Percentiles rank a stretch among this genome's conserved stretches.
Evolutionary conservation across 768 basidiomycete genomes (phyloP).

Genomic region (Leccinum truebloodii): DNA sequence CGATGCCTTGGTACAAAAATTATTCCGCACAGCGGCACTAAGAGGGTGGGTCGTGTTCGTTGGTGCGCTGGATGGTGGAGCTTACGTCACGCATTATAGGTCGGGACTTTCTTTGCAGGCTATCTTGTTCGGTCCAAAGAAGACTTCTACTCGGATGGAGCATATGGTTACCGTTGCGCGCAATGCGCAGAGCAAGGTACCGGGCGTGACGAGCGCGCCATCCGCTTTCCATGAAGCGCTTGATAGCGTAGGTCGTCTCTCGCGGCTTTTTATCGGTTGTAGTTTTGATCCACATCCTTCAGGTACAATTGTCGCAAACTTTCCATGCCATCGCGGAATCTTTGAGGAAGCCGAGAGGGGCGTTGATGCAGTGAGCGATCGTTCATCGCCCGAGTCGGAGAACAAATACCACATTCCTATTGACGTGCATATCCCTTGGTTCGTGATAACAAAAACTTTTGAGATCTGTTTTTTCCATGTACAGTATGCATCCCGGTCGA

Average conservation of each 20-base stretch:
- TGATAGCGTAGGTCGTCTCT: conserved; percentile 41
- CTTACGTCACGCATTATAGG: conserved; percentile 29
- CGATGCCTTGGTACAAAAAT: conserved; percentile 35
- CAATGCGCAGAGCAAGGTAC: conserved; percentile 42
- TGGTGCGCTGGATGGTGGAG: not conserved
- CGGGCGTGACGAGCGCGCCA: conserved; percentile 25
- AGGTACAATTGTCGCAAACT: conserved; percentile 54
- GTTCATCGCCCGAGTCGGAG: not conserved
- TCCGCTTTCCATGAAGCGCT: conserved; percentile 54
- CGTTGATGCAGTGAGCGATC: conserved; percentile 37
- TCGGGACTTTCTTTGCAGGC: conserved; percentile 59
- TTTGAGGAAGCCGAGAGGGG: conserved; percentile 51
- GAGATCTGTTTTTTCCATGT: not conserved
- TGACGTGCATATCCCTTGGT: not conserved
- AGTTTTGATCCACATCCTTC: not conserved
- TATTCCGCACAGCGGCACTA: conserved; percentile 39
- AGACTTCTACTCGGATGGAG: conserved; percentile 29
- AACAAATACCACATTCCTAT: not conserved
- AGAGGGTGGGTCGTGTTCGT: conserved; percentile 25
- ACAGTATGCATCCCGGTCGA: not conserved
- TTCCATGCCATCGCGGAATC: conserved; percentile 61
- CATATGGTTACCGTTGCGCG: conserved; percentile 51
- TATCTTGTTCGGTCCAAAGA: conserved; percentile 50
- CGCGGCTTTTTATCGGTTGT: not conserved
- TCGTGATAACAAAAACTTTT: not conserved